phyloP scores from a whole-genome alignment of 2,329 filamentous ascomycete genomes.

The Fonsecaea multimorphosa region DNA sequence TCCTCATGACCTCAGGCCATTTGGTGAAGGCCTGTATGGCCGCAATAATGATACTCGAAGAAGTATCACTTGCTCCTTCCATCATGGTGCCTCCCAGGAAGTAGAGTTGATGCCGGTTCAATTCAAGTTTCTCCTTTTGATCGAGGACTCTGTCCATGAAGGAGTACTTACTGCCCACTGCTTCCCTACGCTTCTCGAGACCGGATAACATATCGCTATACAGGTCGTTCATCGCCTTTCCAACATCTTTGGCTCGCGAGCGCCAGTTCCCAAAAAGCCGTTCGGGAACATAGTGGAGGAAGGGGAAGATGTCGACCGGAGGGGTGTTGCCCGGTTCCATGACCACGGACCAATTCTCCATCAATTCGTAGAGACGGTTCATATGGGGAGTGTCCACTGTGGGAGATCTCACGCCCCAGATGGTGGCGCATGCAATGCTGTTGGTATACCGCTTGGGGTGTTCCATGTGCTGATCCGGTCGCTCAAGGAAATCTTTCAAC shows the following conservation, averaged over 20 bases:
- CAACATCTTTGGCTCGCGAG: constrained; percentile 46
- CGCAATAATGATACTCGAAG: constrained; percentile 48
- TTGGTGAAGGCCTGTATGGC: constrained; percentile 55
- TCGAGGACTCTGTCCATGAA: constrained; percentile 54
- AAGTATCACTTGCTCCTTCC: constrained; percentile 51
- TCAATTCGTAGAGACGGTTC: constrained; percentile 50
- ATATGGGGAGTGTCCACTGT: constrained; percentile 46
- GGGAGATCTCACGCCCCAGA: constrained; percentile 48
- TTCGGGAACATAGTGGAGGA: constrained; percentile 53
- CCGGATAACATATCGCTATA: constrained; percentile 47
- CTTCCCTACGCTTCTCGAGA: constrained; percentile 45
- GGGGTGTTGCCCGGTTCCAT: constrained; percentile 58
- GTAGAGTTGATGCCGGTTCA: constrained; percentile 51
- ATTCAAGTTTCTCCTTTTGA: constrained; percentile 41
- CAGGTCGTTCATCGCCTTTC: constrained; percentile 50
- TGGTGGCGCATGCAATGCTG: constrained; percentile 50
- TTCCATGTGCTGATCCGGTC: constrained; percentile 54
- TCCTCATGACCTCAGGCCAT: constrained; percentile 53
- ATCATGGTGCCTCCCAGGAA: constrained; percentile 42
- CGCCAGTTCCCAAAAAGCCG: constrained; percentile 50
- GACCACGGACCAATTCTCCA: constrained; percentile 54
- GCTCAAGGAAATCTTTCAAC: constrained; percentile 52
- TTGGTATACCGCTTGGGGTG: constrained; percentile 59
- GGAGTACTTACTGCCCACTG: constrained; percentile 38
- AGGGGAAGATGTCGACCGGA: constrained; percentile 57